Evolutionary conservation across 2,329 filamentous ascomycete species (phyloP).

Genomic region (Aspergillus arachidicola): DNA sequence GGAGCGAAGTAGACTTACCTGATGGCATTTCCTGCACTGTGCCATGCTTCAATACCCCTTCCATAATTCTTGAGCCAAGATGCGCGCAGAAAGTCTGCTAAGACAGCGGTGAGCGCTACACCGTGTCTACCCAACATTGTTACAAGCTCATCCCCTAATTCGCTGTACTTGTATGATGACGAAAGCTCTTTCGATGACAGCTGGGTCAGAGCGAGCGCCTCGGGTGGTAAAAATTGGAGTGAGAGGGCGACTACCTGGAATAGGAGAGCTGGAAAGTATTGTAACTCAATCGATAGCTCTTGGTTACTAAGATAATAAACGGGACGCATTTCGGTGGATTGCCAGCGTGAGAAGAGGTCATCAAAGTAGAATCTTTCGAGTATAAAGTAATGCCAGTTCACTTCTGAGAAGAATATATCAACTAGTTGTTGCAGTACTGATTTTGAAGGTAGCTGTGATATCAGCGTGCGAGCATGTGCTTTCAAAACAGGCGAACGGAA

Average conservation of each 20-base stretch:
- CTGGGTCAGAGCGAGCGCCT: neutral
- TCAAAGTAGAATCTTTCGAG: neutral
- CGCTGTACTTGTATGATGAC: neutral
- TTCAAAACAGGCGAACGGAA: neutral
- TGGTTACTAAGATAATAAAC: neutral
- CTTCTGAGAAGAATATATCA: neutral
- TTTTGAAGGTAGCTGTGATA: neutral
- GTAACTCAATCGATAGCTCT: neutral
- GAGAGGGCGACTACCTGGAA: neutral
- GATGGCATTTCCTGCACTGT: neutral
- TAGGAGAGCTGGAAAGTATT: neutral
- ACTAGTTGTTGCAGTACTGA: neutral
- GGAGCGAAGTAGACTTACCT: neutral
- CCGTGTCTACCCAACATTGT: neutral
- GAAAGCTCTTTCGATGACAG: neutral
- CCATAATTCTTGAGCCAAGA: neutral
- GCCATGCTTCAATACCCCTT: neutral
- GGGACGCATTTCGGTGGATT: neutral
- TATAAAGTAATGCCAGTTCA: neutral
- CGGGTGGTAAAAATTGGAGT: neutral
- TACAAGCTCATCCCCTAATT: neutral
- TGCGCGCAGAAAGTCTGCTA: neutral
- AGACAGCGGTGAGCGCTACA: neutral
- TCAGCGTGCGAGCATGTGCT: neutral
- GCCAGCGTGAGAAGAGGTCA: neutral